Evolutionary conservation across 805 yeast genomes (phyloP), one percentile per base, ranked within the genome.

Genomic region (Metschnikowia koreensis): DNA sequence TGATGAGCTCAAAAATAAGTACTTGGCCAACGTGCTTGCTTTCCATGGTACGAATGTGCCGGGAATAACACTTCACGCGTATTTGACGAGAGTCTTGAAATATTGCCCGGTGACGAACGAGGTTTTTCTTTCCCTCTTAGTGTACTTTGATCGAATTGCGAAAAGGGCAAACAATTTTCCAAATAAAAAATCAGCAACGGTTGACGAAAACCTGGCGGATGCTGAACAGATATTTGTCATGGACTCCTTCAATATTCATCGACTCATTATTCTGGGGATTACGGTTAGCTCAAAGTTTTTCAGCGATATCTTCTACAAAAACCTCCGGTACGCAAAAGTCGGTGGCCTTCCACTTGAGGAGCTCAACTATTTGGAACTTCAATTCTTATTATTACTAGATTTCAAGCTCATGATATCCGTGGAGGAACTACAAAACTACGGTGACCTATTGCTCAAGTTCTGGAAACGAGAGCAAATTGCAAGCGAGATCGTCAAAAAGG

Each of bases 41-140:
- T 94, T 94, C 67, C 97, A 91, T 68, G 99, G 99, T 15, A 84
- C 96, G 52, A 96, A 93, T 65, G 86, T 94, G 9, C 99, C 99
- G 1, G 97, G 96, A n/a, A 94, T 94, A 48, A 82, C 92, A 11
- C 78, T 94, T 44, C 91, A 90, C 62, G 94, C 96, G 17, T 94
- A 94, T 66, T 77, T 94, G 53, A 81, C 89, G 41, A 83, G 99
- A 64, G 93, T 94, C 29, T 81, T 93, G 66, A 93, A 93, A 69
- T 94, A 94, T 71, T 94, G 99, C 68, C 98, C 99, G 0, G 94
- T 94, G n/a, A 92, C 99, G 2, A 93, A 93, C 69, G 98, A 94
- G 66, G 98, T 94, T 34, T 94, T 92, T 68, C 73, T 94, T 44
- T 86, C 97, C 38, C 71, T 94, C 36, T 76, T 94, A 61, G 97